phyloP scores from a whole-genome alignment of 176 grass and related monocot genomes.

The barley (Hordeum vulgare) region DNA sequence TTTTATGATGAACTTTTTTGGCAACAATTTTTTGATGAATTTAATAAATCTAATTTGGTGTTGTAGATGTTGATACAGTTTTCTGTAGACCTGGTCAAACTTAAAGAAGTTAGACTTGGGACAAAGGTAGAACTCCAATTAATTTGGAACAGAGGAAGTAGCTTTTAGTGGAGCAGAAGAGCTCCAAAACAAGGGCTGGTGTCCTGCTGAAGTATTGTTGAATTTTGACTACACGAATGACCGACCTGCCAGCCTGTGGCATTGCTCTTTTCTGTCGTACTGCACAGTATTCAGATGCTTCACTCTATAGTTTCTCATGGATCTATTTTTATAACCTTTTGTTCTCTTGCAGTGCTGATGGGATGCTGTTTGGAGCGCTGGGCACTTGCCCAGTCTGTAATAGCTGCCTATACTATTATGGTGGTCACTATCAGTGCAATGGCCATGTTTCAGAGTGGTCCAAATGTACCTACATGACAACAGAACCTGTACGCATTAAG shows the following conservation, averaged over 20 bases:
- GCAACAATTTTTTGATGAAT: neutral
- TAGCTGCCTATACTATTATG: conserved; percentile 55
- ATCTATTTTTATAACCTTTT: neutral
- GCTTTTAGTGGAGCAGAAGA: neutral
- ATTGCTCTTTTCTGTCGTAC: neutral
- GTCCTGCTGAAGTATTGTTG: neutral
- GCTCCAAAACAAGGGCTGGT: neutral
- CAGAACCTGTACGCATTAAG: conserved; percentile 62
- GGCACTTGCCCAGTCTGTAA: conserved; percentile 76
- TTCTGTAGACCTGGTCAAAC: neutral
- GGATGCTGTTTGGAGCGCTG: conserved; percentile 94
- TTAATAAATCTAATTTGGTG: neutral
- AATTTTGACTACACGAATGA: neutral
- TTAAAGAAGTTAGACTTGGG: neutral
- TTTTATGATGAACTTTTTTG: too few species aligned
- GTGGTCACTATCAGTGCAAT: conserved; percentile 67
- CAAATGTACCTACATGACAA: conserved; percentile 79
- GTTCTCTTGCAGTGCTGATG: conserved; percentile 64
- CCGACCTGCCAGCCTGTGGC: neutral
- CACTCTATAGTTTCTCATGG: neutral
- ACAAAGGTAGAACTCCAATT: neutral
- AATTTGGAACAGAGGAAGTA: neutral
- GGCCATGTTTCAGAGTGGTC: conserved; percentile 93
- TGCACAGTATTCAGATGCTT: neutral
- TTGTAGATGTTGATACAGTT: neutral